Percentiles rank a stretch among this genome's conserved stretches.
These are phyloP conservation scores for Chlorociboria aeruginascens DNA, from an alignment of 495 filamentous ascomycete species.

Conservation along the genomic window DNA sequence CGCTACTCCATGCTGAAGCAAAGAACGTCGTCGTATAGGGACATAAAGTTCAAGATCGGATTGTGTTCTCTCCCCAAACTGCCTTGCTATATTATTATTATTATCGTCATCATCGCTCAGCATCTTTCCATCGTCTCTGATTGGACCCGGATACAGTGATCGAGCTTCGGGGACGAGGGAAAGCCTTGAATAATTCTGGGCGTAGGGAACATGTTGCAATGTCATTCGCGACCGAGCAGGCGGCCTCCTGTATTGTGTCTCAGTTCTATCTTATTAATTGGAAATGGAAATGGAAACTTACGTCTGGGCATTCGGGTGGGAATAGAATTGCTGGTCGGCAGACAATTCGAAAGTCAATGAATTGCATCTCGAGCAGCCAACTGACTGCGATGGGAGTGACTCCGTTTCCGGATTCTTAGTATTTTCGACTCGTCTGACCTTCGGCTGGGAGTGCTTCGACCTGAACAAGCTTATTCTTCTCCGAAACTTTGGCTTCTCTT, in stretches of 20 bases:
- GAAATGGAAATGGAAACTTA: background rate
- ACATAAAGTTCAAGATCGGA: slow-evolving; percentile 11
- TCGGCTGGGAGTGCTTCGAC: slow-evolving; percentile 10
- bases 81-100: background rate
- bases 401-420: background rate
- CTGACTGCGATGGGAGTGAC: no score
- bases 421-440: background rate
- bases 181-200: slow-evolving; percentile 6
- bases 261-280: background rate
- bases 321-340: background rate
- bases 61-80: slow-evolving; percentile 1
- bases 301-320: background rate
- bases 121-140: background rate
- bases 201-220: slow-evolving; percentile 8
- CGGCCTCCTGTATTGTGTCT: background rate
- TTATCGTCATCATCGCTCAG: no score
- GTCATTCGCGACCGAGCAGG: slow-evolving; percentile 6
- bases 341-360: background rate
- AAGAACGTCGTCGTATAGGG: slow-evolving; percentile 13
- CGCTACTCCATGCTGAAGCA: slow-evolving; percentile 17
- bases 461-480: slow-evolving; percentile 15
- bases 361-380: background rate
- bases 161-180: slow-evolving; percentile 14
- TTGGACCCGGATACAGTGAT: background rate
- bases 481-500: background rate